These are phyloP conservation scores for Chrysoporthe deuterocubensis DNA, from an alignment of 2,329 filamentous ascomycete genomes.

Conservation along the genomic window DNA sequence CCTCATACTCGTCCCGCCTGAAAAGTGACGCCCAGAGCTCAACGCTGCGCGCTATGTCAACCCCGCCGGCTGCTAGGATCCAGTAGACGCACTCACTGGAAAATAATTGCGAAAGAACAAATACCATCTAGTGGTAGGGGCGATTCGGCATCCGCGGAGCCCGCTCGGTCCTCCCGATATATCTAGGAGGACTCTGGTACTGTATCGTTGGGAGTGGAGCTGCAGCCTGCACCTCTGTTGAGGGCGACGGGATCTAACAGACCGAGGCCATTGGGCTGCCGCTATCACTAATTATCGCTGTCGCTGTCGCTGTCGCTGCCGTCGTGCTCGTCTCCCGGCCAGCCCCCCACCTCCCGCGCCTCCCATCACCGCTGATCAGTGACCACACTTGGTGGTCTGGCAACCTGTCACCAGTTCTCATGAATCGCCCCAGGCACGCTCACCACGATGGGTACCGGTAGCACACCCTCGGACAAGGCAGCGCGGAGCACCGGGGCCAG, in stretches of 20 bases:
- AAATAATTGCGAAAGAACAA: too few species aligned
- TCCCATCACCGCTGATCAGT: neutral
- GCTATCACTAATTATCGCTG: neutral
- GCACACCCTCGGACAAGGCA: slow-evolving; percentile 17
- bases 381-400: neutral
- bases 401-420: neutral
- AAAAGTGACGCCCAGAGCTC: too few species aligned
- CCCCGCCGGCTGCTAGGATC: too few species aligned
- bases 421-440: neutral
- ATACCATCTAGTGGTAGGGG: neutral
- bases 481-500: slow-evolving; percentile 1
- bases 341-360: neutral
- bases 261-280: neutral
- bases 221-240: neutral
- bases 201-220: neutral
- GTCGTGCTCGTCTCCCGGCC: neutral
- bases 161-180: neutral
- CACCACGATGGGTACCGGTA: slow-evolving; percentile 20
- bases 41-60: too few species aligned
- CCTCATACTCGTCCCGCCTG: too few species aligned
- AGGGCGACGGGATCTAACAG: neutral
- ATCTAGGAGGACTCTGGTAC: neutral
- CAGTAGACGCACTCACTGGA: too few species aligned
- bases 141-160: neutral
- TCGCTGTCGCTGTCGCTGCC: too few species aligned